phyloP scores from a whole-genome alignment of 345 rosid genomes.

The Barbarea vulgaris region DNA sequence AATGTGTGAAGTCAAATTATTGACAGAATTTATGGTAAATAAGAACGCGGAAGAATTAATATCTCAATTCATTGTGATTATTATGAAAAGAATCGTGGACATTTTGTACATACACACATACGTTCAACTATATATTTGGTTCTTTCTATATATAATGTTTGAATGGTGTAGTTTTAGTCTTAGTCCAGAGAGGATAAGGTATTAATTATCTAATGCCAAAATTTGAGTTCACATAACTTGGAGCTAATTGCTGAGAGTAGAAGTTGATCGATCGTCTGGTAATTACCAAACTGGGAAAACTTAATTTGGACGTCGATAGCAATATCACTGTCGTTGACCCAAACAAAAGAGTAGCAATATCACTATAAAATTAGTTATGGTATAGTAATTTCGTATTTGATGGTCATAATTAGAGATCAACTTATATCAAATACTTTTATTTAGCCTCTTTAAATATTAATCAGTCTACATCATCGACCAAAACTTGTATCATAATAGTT shows the following conservation, averaged over 20 bases:
- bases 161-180: slow-evolving; percentile 3
- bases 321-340: background rate
- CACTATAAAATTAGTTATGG: background rate
- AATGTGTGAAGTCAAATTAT: slow-evolving; percentile 27
- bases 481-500: background rate
- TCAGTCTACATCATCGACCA: background rate
- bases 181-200: slow-evolving; percentile 15
- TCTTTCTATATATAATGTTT: background rate
- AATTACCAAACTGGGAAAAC: background rate
- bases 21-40: background rate
- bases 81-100: slow-evolving; percentile 38
- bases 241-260: background rate
- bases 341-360: background rate
- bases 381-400: background rate
- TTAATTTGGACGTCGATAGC: background rate
- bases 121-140: background rate
- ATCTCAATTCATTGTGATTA: slow-evolving; percentile 14
- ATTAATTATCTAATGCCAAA: slow-evolving; percentile 8
- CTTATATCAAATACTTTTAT: background rate
- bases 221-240: slow-evolving; percentile 24
- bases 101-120: slow-evolving; percentile 20
- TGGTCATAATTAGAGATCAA: background rate
- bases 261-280: slow-evolving; percentile 1
- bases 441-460: background rate
- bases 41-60: background rate